Conservation (phyloP, 331 rosid species). For the Telfairia occidentalis region DNA sequence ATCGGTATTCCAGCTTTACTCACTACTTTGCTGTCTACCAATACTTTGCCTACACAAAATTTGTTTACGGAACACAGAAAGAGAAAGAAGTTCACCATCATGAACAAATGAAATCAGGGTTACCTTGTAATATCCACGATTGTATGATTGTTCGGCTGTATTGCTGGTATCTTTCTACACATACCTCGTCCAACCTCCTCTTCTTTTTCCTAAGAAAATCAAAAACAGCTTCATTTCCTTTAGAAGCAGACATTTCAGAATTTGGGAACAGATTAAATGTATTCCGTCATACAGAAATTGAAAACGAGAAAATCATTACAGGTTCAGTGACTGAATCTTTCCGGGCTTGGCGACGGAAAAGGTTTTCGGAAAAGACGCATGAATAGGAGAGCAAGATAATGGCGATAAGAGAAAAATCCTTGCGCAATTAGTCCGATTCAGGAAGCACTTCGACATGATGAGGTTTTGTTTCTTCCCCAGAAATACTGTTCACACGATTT, state of each 20-base stretch:
- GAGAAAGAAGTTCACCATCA: not conserved
- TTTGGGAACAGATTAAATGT: not conserved
- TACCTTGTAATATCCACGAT: conserved; percentile 91
- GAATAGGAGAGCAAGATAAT: not conserved
- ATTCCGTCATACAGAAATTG: too few species aligned
- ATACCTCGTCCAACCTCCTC: conserved; percentile 71
- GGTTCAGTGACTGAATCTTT: conserved; percentile 45
- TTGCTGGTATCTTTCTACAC: conserved; percentile 62
- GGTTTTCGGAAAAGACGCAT: conserved; percentile 18
- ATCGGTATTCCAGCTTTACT: conserved; percentile 79
- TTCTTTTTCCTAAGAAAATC: conserved; percentile 28
- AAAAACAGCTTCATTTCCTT: not conserved
- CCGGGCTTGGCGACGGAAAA: conserved; percentile 47
- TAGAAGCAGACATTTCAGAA: not conserved
- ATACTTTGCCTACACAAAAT: conserved; percentile 57
- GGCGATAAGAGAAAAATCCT: conserved; percentile 7
- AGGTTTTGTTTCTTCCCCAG: not conserved
- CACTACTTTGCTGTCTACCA: conserved; percentile 69
- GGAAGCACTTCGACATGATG: not conserved
- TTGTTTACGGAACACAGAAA: not conserved
- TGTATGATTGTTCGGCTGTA: conserved; percentile 77
- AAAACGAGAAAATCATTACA: conserved; percentile 35
- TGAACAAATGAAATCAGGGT: not conserved
- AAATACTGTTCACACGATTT: not conserved
- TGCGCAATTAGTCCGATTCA: not conserved